These are phyloP conservation scores for Lactifluus echinatus DNA, from an alignment of 768 basidiomycete genomes.

Conservation along the genomic window DNA sequence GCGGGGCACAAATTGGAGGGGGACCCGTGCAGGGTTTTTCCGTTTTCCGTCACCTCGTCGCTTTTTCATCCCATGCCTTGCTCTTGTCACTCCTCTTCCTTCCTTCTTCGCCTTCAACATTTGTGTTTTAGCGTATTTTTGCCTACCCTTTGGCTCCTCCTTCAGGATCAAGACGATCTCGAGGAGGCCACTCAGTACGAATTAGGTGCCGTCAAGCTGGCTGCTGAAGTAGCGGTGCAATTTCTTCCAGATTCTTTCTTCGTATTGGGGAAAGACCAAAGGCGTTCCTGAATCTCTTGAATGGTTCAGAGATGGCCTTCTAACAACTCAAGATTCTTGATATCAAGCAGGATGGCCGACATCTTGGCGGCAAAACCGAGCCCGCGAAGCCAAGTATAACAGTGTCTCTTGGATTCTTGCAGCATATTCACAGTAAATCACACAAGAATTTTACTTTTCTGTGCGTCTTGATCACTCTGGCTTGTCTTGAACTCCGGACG, in stretches of 20 bases:
- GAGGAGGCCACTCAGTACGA: slow-evolving; percentile 1
- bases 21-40: no score
- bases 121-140: neutral
- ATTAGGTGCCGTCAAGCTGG: neutral
- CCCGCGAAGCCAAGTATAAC: slow-evolving; percentile 14
- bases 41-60: neutral
- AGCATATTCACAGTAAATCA: slow-evolving; percentile 11
- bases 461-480: slow-evolving; percentile 17
- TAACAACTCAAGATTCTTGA: slow-evolving; percentile 10
- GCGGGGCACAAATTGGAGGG: neutral
- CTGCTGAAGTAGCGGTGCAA: slow-evolving; percentile 6
- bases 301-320: neutral
- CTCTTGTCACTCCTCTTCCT: neutral
- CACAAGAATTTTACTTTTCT: neutral
- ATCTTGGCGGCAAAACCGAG: slow-evolving; percentile 8
- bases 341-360: neutral
- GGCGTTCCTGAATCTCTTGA: neutral
- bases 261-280: slow-evolving; percentile 2
- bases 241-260: slow-evolving; percentile 1
- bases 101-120: neutral
- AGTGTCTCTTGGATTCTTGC: slow-evolving; percentile 7
- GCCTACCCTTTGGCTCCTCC: neutral
- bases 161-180: neutral
- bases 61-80: neutral
- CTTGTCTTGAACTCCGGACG: slow-evolving; percentile 12